Base-by-base conservation (phyloP, 2,329 filamentous ascomycete species). In the Tolypocladium amazonense region DNA sequence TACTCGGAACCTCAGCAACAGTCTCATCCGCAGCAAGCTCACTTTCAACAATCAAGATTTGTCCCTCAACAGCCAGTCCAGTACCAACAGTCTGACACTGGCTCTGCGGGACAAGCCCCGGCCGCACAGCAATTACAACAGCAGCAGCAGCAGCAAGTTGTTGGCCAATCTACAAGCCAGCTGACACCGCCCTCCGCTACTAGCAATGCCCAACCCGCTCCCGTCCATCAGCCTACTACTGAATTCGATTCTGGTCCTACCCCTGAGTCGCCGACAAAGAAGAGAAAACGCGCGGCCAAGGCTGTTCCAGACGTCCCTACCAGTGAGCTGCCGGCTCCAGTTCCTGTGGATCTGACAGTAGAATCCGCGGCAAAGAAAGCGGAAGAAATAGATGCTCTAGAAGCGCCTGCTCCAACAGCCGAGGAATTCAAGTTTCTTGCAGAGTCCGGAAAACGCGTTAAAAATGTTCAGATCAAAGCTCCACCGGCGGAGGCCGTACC, bases 401-500 rank as follows among this genome's bases (percentile, higher is more conserved):
- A 64, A 41, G 66, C 69, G 2, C 74, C 74, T 3, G 62, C 65
- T 12, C 70, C 72, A 1, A 67, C 70, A 2, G 61, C 67, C 2
- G 73, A 75, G 53, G 74, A 76, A 58, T 67, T 67, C 9, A 68
- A 70, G 41, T 58, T 70, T n/a, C 66, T 78, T n/a, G 63, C 67
- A 5, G 71, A 75, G 35, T 77, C 76, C 47, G 67, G 64, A 12
- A 77, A 76, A 60, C 72, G 75, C 27, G 67, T 63, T 30, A 74
- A 74, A 57, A 68, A 70, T 35, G 71, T 70, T 5, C 75, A 77
- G 61, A 67, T 68, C 7, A 74, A 71, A 30, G 72, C 75, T 14
- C 75, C 75, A 14, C 62, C 72, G 0, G 72, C 77, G 37, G 72
- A 71, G 39, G 76, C 75, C 3, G 68, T 77, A 3, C 71, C 73